Conservation (phyloP, 768 basidiomycete genomes). For the Lentinula sp. region DNA sequence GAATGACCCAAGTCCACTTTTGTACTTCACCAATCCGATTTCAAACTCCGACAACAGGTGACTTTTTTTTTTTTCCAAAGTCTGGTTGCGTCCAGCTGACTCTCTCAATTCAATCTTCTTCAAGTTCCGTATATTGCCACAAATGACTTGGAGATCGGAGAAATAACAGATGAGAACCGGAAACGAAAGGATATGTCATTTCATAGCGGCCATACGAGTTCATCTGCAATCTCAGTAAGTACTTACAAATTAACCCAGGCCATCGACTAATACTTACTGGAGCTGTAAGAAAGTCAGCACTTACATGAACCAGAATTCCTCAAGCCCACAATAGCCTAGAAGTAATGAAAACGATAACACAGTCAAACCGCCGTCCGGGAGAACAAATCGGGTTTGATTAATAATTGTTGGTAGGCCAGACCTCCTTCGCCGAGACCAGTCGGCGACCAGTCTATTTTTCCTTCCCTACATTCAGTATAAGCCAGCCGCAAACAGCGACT, state of each 20-base stretch:
- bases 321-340: no score
- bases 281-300: no score
- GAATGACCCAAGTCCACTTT: neutral
- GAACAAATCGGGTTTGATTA: no score
- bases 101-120: neutral
- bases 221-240: neutral
- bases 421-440: neutral
- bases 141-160: neutral
- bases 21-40: slow-evolving; percentile 11
- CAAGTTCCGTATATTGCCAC: neutral
- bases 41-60: neutral
- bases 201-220: neutral
- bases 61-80: neutral
- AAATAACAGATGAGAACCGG: neutral
- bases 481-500: no score
- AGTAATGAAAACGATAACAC: no score
- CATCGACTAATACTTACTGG: no score
- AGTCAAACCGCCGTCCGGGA: no score
- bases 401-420: neutral
- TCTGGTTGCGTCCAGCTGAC: slow-evolving; percentile 1
- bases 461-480: neutral
- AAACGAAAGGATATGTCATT: neutral
- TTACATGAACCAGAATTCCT: no score
- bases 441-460: neutral
- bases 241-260: neutral